Percentiles rank a stretch among this genome's conserved stretches.
Evolutionary conservation across 1,284 basidiomycete genomes (phyloP).

Genomic region (Pseudozyma pruni): DNA sequence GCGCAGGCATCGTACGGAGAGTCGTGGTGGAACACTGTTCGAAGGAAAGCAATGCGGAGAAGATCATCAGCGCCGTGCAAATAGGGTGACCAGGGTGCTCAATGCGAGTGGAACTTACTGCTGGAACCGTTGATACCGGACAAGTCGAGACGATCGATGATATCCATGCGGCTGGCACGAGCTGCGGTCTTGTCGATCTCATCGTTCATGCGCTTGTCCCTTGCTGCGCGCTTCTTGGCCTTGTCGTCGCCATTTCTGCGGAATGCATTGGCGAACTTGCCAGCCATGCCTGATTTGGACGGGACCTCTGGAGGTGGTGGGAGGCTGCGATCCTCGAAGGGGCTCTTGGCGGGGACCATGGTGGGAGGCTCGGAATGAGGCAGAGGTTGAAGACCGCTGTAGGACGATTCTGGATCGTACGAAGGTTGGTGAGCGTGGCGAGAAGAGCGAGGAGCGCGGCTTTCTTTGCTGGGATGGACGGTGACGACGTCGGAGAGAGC

Average conservation of each 20-base stretch:
- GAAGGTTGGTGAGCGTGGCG: slow-evolving; percentile 27
- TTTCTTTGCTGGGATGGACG: slow-evolving; percentile 27
- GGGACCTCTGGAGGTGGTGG: slow-evolving; percentile 38
- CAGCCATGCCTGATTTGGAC: slow-evolving; percentile 42
- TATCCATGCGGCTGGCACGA: slow-evolving; percentile 57
- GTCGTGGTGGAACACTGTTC: slow-evolving; percentile 65
- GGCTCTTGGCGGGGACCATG: slow-evolving; percentile 50
- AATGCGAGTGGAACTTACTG: slow-evolving; percentile 25
- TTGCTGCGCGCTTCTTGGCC: slow-evolving; percentile 51
- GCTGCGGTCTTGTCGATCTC: slow-evolving; percentile 45
- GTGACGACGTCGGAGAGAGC: slow-evolving; percentile 61
- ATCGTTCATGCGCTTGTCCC: slow-evolving; percentile 50
- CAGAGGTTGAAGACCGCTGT: slow-evolving; percentile 42
- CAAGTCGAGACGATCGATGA: slow-evolving; percentile 65
- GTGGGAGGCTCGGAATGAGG: slow-evolving; percentile 33
- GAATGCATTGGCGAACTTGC: slow-evolving; percentile 56
- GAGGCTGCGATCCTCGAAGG: slow-evolving; percentile 45
- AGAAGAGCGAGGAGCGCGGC: slow-evolving; percentile 12
- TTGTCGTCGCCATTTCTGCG: slow-evolving; percentile 54
- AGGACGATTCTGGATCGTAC: slow-evolving; percentile 37
- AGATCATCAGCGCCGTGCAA: not conserved
- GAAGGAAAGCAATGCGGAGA: not conserved
- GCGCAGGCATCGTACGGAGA: slow-evolving; percentile 66
- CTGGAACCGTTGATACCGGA: slow-evolving; percentile 61
- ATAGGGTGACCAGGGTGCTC: not conserved